Evolutionary conservation across 108 stramenopile species (phyloP).

Genomic region (Craspedostauros australis): DNA sequence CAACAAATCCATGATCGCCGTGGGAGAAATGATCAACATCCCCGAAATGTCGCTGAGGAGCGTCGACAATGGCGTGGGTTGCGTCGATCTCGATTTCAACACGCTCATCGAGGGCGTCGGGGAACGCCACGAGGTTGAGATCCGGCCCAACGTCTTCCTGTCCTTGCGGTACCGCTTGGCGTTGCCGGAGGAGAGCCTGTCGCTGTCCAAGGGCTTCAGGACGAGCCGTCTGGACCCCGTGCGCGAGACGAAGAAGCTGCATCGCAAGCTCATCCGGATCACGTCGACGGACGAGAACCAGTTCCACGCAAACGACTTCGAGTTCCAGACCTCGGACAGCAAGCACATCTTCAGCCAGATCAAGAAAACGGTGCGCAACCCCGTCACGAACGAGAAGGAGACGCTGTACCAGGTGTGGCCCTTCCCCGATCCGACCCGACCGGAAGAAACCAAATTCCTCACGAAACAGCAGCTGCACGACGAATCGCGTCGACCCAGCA

Average conservation of each 20-base stretch:
- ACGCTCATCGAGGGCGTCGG: slow-evolving; percentile 12
- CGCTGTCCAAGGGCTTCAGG: slow-evolving; percentile 3
- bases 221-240: slow-evolving; percentile 31
- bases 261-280: neutral
- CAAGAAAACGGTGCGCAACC: slow-evolving; percentile 22
- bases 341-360: slow-evolving; percentile 33
- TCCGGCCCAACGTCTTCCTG: slow-evolving; percentile 4
- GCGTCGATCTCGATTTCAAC: neutral
- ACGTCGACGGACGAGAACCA: neutral
- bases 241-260: slow-evolving; percentile 11
- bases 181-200: slow-evolving; percentile 1
- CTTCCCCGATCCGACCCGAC: slow-evolving; percentile 45
- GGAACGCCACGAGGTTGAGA: slow-evolving; percentile 9
- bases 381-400: neutral
- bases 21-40: neutral
- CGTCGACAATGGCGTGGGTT: neutral
- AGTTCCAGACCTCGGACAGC: slow-evolving; percentile 19
- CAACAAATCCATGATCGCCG: neutral
- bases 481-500: slow-evolving; percentile 15
- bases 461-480: slow-evolving; percentile 27
- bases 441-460: slow-evolving; percentile 29
- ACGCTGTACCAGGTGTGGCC: slow-evolving; percentile 37
- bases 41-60: neutral
- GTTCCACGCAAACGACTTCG: slow-evolving; percentile 16
- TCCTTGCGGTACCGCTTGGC: slow-evolving; percentile 47